Percentiles rank a stretch among this genome's conserved stretches.
These are phyloP conservation scores for Nannizziopsis arthrosporioides DNA, from an alignment of 2,329 filamentous ascomycete genomes.

Conservation along the genomic window DNA sequence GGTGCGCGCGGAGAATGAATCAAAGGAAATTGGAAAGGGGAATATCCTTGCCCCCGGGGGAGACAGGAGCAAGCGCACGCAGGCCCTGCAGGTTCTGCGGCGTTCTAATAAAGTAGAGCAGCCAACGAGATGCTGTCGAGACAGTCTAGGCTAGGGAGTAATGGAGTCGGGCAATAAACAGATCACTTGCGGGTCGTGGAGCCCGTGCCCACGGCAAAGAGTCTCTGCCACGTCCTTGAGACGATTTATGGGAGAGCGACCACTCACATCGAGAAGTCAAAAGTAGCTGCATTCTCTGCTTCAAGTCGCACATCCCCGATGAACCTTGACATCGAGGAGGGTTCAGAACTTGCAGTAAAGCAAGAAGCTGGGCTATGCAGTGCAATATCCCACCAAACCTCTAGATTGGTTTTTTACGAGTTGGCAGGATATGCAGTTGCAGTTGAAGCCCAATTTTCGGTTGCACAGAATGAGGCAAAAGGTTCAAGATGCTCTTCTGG, in stretches of 20 bases:
- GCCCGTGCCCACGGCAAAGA: background rate
- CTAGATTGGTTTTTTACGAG: background rate
- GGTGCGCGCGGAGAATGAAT: background rate
- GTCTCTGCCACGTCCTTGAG: background rate
- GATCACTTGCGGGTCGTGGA: background rate
- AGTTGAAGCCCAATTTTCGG: background rate
- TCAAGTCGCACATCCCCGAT: background rate
- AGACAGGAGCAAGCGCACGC: background rate
- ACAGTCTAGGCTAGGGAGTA: background rate
- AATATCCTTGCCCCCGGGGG: background rate
- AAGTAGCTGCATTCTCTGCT: background rate
- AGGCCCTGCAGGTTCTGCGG: background rate
- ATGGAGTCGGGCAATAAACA: background rate
- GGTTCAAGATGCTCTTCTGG: conserved; percentile 6
- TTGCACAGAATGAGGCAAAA: background rate
- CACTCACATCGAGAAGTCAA: background rate
- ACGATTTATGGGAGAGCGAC: background rate
- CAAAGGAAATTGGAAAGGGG: background rate
- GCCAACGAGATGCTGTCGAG: background rate
- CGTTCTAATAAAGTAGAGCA: background rate
- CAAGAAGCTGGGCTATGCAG: background rate
- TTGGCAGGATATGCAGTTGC: conserved; percentile 1
- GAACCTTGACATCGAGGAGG: background rate
- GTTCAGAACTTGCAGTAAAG: conserved; percentile 1
- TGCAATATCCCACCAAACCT: conserved; percentile 1